Evolutionary conservation across 768 basidiomycete species (phyloP).

Genomic region (Hortiboletus campestris): DNA sequence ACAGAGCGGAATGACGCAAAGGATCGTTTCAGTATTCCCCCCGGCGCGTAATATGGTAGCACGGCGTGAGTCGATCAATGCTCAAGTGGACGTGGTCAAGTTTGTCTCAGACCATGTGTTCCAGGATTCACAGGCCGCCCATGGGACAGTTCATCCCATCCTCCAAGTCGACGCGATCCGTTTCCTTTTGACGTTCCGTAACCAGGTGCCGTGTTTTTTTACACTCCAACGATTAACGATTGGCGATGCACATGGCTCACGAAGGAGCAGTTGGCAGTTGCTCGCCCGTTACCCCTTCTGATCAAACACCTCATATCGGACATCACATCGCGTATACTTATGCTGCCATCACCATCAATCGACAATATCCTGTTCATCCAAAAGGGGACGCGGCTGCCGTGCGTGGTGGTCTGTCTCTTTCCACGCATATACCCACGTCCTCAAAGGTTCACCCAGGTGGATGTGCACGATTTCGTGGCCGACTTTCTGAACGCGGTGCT

Average conservation of each 20-base stretch:
- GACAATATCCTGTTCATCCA: constrained; percentile 91
- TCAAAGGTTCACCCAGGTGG: constrained; percentile 83
- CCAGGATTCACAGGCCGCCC: constrained; percentile 73
- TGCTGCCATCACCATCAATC: constrained; percentile 97
- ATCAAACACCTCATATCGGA: constrained; percentile 75
- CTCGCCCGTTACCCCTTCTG: constrained; percentile 83
- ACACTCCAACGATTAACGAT: not conserved
- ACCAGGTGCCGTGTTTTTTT: constrained; percentile 55
- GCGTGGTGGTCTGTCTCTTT: constrained; percentile 28
- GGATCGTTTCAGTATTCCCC: too few species aligned
- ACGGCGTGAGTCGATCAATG: constrained; percentile 91
- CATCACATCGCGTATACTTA: constrained; percentile 93
- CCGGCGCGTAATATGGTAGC: too few species aligned
- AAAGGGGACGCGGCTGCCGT: constrained; percentile 73
- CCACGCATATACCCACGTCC: not conserved
- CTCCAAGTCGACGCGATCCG: constrained; percentile 96
- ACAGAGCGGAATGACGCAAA: too few species aligned
- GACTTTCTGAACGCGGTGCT: constrained; percentile 71
- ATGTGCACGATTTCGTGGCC: constrained; percentile 79
- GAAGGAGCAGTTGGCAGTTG: constrained; percentile 90
- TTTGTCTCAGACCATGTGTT: constrained; percentile 94
- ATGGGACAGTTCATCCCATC: constrained; percentile 77
- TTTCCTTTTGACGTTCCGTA: constrained; percentile 93
- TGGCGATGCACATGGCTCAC: constrained; percentile 58
- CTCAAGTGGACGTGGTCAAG: constrained; percentile 88